Evolutionary conservation across 1,284 basidiomycete genomes (phyloP).

Genomic region (Xerocomus alliaceus): DNA sequence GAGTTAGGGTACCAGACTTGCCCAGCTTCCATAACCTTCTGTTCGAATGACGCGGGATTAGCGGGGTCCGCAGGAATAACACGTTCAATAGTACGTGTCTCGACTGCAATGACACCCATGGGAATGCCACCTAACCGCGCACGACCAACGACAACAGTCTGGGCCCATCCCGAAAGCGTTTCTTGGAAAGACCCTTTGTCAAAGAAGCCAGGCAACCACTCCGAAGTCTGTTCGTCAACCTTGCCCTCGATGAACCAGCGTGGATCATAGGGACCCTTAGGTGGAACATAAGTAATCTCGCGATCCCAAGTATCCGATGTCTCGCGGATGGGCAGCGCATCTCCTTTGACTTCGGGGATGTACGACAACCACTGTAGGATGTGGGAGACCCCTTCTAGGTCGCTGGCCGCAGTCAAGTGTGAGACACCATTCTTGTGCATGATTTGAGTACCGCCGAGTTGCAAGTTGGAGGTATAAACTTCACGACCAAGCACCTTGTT

Average conservation of each 20-base stretch:
- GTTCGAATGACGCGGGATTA: slow-evolving; percentile 96
- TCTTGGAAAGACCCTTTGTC: slow-evolving; percentile 97
- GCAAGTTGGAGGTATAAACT: slow-evolving; percentile 98
- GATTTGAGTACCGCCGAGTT: slow-evolving; percentile 98
- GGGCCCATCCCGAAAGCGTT: slow-evolving; percentile 95
- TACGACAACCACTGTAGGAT: slow-evolving; percentile 97
- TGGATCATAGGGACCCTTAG: slow-evolving; percentile 96
- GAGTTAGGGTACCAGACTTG: slow-evolving; percentile 99
- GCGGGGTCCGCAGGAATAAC: slow-evolving; percentile 99
- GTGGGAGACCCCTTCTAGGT: slow-evolving; percentile 91
- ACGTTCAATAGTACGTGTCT: slow-evolving; percentile 96
- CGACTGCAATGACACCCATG: slow-evolving; percentile 97
- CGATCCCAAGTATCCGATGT: slow-evolving; percentile 90
- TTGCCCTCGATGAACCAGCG: slow-evolving; percentile 98
- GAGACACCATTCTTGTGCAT: slow-evolving; percentile 99
- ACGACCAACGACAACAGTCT: slow-evolving; percentile 97
- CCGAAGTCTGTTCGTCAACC: slow-evolving; percentile 77
- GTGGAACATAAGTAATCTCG: slow-evolving; percentile 87
- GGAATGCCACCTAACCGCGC: slow-evolving; percentile 97
- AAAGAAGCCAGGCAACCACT: slow-evolving; percentile 92
- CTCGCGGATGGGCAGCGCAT: slow-evolving; percentile 76
- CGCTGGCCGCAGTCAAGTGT: slow-evolving; percentile 92
- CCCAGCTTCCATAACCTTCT: slow-evolving; percentile 98
- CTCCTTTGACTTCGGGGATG: slow-evolving; percentile 83
- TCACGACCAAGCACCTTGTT: slow-evolving; percentile 99